Percentiles rank a stretch among this genome's conserved stretches.
phyloP scores from a whole-genome alignment of 345 rosid genomes.

The Turritis glabra region DNA sequence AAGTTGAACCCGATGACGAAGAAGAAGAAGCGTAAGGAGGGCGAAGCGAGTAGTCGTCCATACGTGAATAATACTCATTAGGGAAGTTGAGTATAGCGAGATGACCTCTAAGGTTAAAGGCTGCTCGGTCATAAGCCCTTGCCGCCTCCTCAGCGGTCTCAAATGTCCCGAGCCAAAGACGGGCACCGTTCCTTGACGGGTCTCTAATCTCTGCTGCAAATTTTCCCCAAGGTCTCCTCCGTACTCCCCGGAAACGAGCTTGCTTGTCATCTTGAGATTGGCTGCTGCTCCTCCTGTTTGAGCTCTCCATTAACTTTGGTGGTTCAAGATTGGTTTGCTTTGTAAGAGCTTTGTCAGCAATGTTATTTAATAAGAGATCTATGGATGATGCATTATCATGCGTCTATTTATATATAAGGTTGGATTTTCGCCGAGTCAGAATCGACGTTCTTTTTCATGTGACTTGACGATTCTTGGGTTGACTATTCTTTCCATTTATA shows the following conservation, averaged over 20 bases:
- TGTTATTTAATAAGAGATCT: background rate
- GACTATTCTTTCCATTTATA: conserved; percentile 29
- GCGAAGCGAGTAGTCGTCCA: conserved; percentile 37
- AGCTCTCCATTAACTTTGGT: conserved; percentile 32
- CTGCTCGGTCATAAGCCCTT: conserved; percentile 79
- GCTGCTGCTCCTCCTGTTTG: conserved; percentile 34
- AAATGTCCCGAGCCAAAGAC: conserved; percentile 91
- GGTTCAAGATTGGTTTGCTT: conserved; percentile 28
- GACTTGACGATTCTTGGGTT: conserved; percentile 42
- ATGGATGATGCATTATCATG: conserved; percentile 23
- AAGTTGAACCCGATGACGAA: conserved; percentile 22
- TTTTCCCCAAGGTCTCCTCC: conserved; percentile 85
- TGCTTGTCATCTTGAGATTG: conserved; percentile 36
- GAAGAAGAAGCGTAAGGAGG: conserved; percentile 33
- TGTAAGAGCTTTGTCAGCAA: conserved; percentile 10
- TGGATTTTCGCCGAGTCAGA: conserved; percentile 33
- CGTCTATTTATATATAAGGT: conserved; percentile 22
- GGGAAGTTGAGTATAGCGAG: conserved; percentile 82
- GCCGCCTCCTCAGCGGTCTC: conserved; percentile 77
- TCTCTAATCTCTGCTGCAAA: conserved; percentile 91
- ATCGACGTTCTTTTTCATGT: conserved; percentile 37
- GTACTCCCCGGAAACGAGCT: conserved; percentile 57
- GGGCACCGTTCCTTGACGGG: conserved; percentile 60
- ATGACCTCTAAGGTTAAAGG: conserved; percentile 66
- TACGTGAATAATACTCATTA: conserved; percentile 47